A percentile compares a stretch with the other conserved stretches of the same genome.
Evolutionary conservation across 306 rosid genomes (phyloP).

Genomic region (Vigna trinervia): DNA sequence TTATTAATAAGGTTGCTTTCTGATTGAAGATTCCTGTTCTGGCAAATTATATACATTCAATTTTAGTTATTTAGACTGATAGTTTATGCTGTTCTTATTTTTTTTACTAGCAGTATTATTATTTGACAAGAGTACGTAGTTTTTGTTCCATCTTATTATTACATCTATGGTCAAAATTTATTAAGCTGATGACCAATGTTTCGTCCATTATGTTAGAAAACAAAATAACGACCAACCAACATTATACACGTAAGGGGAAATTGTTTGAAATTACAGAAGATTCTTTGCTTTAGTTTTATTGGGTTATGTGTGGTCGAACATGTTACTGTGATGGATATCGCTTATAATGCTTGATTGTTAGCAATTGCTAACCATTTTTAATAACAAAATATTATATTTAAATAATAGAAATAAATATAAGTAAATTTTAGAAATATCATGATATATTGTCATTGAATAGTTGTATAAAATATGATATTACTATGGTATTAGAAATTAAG

Average conservation of each 20-base stretch:
- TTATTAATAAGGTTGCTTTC: conserved; percentile 29
- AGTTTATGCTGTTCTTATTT: background rate
- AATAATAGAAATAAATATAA: too few species aligned
- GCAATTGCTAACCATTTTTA: too few species aligned
- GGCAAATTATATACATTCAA: background rate
- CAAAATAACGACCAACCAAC: conserved; percentile 25
- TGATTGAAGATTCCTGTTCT: background rate
- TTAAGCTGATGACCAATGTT: background rate
- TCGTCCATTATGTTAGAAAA: background rate
- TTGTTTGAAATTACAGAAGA: background rate
- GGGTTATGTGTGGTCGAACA: background rate
- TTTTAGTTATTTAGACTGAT: background rate
- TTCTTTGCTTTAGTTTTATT: background rate
- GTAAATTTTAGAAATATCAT: too few species aligned
- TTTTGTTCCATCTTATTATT: background rate
- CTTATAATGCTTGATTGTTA: too few species aligned
- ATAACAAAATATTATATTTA: too few species aligned
- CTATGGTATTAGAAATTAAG: too few species aligned
- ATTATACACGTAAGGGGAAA: background rate
- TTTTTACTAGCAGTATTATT: too few species aligned
- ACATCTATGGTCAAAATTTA: background rate
- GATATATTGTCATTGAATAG: too few species aligned
- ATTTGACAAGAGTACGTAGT: too few species aligned
- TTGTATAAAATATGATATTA: too few species aligned
- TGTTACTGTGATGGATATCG: background rate